A percentile compares a stretch with the other conserved stretches of the same genome.
Conservation (phyloP, 805 yeast genomes). For the Wickerhamiella musiphila region DNA sequence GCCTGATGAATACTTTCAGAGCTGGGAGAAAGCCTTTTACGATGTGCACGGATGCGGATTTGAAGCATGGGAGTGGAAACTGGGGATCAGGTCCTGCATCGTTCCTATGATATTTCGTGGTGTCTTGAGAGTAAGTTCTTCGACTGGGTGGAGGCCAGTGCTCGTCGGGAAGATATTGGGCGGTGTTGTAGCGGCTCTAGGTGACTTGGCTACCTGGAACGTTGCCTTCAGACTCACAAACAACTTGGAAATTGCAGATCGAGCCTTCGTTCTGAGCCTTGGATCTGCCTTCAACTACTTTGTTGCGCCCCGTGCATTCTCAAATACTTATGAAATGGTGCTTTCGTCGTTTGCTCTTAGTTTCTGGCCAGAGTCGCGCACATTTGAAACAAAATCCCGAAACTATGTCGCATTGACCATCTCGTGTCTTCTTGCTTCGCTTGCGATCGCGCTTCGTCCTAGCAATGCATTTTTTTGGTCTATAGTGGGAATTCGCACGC, state of each 20-base stretch:
- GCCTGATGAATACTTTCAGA: conserved; percentile 91
- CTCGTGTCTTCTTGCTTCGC: conserved; percentile 36
- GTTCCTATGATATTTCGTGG: conserved; percentile 59
- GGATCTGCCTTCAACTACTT: conserved; percentile 69
- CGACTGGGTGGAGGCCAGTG: too few relatives aligned
- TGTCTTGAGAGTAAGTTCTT: conserved; percentile 20
- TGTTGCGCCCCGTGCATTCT: conserved; percentile 63
- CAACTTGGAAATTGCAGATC: conserved; percentile 5
- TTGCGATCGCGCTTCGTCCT: conserved; percentile 64
- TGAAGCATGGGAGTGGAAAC: conserved; percentile 88
- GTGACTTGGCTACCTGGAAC: conserved; percentile 43
- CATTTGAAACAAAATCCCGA: background rate
- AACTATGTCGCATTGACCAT: conserved; percentile 14
- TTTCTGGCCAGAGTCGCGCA: conserved; percentile 47
- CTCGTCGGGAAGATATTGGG: conserved; percentile 47
- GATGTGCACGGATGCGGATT: conserved; percentile 64
- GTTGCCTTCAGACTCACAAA: conserved; percentile 26
- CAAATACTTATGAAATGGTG: conserved; percentile 65
- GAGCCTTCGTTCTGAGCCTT: conserved; percentile 34
- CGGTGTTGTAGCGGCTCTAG: conserved; percentile 50
- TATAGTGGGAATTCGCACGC: conserved; percentile 30
- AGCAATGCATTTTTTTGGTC: conserved; percentile 71
- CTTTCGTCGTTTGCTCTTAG: conserved; percentile 49
- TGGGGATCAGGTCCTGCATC: conserved; percentile 54
- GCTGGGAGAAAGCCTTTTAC: conserved; percentile 78